These are phyloP conservation scores for Cadophora sp. DNA, from an alignment of 2,329 filamentous ascomycete genomes.

Conservation along the genomic window DNA sequence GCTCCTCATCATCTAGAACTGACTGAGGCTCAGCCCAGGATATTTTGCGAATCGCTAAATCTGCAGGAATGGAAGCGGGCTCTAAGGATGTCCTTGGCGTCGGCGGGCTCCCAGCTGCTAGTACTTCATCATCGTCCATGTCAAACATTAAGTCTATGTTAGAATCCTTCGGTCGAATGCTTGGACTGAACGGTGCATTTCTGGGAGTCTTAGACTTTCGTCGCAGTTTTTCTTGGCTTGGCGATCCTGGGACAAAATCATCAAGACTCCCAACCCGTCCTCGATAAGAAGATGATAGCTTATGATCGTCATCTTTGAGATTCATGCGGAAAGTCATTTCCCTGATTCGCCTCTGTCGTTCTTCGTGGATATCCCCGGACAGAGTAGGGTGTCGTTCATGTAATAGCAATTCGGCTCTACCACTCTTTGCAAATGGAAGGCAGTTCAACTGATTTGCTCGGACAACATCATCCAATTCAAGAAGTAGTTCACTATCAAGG, in stretches of 20 bases:
- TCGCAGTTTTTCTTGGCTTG: slow-evolving; percentile 50
- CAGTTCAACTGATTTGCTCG: slow-evolving; percentile 81
- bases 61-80: neutral
- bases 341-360: slow-evolving; percentile 72
- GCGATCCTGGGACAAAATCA: slow-evolving; percentile 54
- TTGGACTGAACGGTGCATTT: slow-evolving; percentile 69
- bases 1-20: slow-evolving; percentile 19
- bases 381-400: slow-evolving; percentile 55
- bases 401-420: slow-evolving; percentile 70
- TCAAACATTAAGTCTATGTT: slow-evolving; percentile 84
- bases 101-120: slow-evolving; percentile 28
- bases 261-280: slow-evolving; percentile 69
- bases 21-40: slow-evolving; percentile 31
- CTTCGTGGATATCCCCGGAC: slow-evolving; percentile 70
- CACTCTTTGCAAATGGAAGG: slow-evolving; percentile 79
- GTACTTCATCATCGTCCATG: slow-evolving; percentile 74
- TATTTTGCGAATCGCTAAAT: slow-evolving; percentile 23
- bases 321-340: slow-evolving; percentile 74
- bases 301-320: slow-evolving; percentile 70
- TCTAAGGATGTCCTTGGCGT: slow-evolving; percentile 20
- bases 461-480: slow-evolving; percentile 81
- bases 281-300: slow-evolving; percentile 65
- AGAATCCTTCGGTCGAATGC: slow-evolving; percentile 71
- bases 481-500: slow-evolving; percentile 82
- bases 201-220: slow-evolving; percentile 54